Conservation (phyloP, 495 filamentous ascomycete species). For the Aspergillus nidulans region DNA sequence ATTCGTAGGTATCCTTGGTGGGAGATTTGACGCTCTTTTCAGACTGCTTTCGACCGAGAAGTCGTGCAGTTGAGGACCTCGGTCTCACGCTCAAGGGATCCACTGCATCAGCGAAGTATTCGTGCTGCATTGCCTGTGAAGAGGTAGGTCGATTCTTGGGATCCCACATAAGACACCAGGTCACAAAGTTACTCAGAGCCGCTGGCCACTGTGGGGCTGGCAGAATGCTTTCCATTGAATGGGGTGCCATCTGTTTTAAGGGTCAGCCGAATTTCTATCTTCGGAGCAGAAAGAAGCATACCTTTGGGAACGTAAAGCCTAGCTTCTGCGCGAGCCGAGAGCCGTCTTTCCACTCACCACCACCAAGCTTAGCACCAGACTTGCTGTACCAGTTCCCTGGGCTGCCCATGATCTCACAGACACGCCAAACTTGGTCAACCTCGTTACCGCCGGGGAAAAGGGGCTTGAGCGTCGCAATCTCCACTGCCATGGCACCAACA, state of each 20-base stretch:
- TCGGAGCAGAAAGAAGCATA: constrained; percentile 22
- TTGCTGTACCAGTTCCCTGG: constrained; percentile 98
- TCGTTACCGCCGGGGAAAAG: constrained; percentile 97
- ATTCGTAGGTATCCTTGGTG: constrained; percentile 63
- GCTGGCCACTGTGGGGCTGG: constrained; percentile 87
- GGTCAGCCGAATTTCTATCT: constrained; percentile 13
- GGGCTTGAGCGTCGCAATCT: constrained; percentile 95
- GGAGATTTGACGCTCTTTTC: constrained; percentile 59
- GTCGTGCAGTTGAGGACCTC: constrained; percentile 80
- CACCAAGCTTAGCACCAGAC: constrained; percentile 77
- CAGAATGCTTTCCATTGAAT: constrained; percentile 92
- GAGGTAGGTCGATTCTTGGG: constrained; percentile 93
- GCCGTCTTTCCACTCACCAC: constrained; percentile 97
- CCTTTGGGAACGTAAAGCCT: constrained; percentile 96
- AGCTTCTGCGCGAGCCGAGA: constrained; percentile 89
- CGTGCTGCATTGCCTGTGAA: constrained; percentile 83
- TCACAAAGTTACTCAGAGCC: constrained; percentile 85
- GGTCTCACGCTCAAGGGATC: constrained; percentile 80
- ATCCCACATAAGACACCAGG: constrained; percentile 99
- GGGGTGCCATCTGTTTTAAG: constrained; percentile 78
- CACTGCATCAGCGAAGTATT: constrained; percentile 93
- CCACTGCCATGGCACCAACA: constrained; percentile 98
- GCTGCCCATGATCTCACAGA: constrained; percentile 99
- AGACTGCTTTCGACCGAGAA: constrained; percentile 83
- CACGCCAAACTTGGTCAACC: constrained; percentile 98